A percentile compares a stretch with the other conserved stretches of the same genome.
phyloP scores from a whole-genome alignment of 257 asterid genomes.

The Salvia splendens region DNA sequence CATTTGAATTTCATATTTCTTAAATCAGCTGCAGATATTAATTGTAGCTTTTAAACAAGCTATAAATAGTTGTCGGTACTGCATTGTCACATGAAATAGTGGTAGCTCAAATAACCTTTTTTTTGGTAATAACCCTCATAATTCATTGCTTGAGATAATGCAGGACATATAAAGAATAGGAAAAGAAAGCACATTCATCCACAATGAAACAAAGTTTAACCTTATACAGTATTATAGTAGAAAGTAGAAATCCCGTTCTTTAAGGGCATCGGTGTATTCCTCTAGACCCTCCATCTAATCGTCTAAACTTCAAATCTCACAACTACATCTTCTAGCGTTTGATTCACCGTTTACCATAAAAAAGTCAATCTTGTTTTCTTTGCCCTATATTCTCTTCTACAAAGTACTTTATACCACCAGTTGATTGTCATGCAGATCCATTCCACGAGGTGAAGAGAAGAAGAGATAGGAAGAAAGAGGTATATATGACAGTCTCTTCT shows the following conservation, averaged over 20 bases:
- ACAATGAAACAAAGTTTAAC: background rate
- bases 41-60: background rate
- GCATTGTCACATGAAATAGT: slow-evolving; percentile 12
- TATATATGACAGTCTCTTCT: slow-evolving; percentile 26
- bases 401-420: slow-evolving; percentile 2
- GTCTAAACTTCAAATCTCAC: background rate
- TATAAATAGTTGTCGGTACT: slow-evolving; percentile 2
- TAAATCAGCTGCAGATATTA: background rate
- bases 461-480: slow-evolving; percentile 87
- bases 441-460: slow-evolving; percentile 94
- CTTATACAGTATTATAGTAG: too few species aligned
- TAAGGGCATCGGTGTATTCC: background rate
- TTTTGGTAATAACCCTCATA: background rate
- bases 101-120: background rate
- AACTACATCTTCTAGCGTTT: background rate
- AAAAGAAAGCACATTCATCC: background rate
- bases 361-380: background rate
- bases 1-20: background rate
- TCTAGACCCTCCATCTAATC: background rate
- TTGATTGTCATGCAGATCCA: slow-evolving; percentile 62
- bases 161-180: background rate
- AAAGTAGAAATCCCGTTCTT: background rate
- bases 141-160: slow-evolving; percentile 13
- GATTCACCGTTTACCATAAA: background rate
- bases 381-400: background rate